Conservation (phyloP, 306 rosid species). For the Sindora glabra region DNA sequence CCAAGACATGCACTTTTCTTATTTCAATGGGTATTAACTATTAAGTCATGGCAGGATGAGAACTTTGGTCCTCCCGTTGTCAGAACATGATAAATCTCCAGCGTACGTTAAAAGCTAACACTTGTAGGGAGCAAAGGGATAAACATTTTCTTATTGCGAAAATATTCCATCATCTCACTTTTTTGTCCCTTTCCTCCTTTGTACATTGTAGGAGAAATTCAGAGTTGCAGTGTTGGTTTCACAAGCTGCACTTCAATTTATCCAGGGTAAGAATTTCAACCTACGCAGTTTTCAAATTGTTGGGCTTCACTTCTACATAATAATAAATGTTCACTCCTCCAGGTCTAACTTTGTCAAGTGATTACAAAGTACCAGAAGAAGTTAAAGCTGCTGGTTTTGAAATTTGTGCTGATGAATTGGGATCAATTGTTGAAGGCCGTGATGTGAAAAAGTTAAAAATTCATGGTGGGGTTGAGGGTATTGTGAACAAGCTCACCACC, state of each 20-base stretch:
- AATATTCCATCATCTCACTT: background rate
- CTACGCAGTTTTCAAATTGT: background rate
- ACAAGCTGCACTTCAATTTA: slow-evolving; percentile 98
- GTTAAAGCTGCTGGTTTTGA: slow-evolving; percentile 78
- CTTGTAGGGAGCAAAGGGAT: background rate
- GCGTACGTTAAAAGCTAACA: background rate
- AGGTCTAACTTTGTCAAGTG: slow-evolving; percentile 67
- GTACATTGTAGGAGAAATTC: slow-evolving; percentile 74
- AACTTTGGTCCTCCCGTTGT: background rate
- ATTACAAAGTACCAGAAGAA: slow-evolving; percentile 72
- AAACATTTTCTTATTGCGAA: background rate
- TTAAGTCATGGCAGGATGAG: background rate
- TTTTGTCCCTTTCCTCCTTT: background rate
- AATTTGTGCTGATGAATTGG: slow-evolving; percentile 82
- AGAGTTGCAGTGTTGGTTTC: slow-evolving; percentile 98
- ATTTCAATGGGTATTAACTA: background rate
- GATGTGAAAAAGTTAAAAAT: slow-evolving; percentile 77
- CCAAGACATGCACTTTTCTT: background rate
- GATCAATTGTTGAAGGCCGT: slow-evolving; percentile 74
- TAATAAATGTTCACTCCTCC: slow-evolving; percentile 15
- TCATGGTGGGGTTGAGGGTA: slow-evolving; percentile 65
- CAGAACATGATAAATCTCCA: background rate
- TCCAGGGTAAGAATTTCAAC: slow-evolving; percentile 56
- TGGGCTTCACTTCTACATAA: background rate
- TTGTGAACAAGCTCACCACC: slow-evolving; percentile 56